A percentile compares a stretch with the other conserved stretches of the same genome.
phyloP scores from a whole-genome alignment of 129 eudicot species.

The Flaveria brownii region DNA sequence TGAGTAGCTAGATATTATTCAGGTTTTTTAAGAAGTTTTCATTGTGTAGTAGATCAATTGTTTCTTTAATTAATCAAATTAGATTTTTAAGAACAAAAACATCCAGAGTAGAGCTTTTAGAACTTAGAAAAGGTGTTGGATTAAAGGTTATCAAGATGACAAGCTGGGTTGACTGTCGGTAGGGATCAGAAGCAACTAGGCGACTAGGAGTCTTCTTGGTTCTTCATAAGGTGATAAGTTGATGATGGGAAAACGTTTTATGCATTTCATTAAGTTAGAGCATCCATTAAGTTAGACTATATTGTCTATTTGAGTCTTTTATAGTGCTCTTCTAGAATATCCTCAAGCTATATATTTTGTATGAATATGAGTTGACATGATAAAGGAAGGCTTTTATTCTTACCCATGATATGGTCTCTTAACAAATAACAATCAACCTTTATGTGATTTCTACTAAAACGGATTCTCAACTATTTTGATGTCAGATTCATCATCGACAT shows the following conservation, averaged over 20 bases:
- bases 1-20: neutral
- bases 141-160: neutral
- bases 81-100: neutral
- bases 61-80: neutral
- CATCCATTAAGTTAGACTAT: neutral
- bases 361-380: neutral
- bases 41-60: neutral
- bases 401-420: neutral
- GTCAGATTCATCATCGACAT: neutral
- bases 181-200: neutral
- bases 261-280: neutral
- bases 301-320: neutral
- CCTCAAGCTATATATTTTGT: neutral
- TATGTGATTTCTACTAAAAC: slow-evolving; percentile 4
- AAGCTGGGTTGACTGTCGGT: neutral
- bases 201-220: neutral
- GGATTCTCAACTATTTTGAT: neutral
- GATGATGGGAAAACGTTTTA: neutral
- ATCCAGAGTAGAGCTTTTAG: neutral
- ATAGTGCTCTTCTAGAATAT: neutral
- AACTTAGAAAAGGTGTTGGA: neutral
- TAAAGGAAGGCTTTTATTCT: neutral
- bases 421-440: neutral
- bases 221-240: neutral
- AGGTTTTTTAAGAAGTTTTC: neutral